Evolutionary conservation across 441 rosid species (phyloP), one percentile per base, ranked within the genome.

Genomic region (Bruguiera hainesii): DNA sequence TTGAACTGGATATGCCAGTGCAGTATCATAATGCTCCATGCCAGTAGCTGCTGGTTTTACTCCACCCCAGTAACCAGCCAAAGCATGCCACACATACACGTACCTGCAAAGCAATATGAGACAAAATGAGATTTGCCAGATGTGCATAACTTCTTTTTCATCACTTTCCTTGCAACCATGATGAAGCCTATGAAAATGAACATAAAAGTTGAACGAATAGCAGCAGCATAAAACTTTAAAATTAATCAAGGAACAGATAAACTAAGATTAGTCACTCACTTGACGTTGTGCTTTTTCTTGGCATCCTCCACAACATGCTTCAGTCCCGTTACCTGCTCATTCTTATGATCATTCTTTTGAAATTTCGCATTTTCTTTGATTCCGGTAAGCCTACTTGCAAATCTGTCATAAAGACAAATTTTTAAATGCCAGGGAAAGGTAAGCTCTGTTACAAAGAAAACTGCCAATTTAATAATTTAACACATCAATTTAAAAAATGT

Each of bases 51-150:
- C 89, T 5, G 95, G 96, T 73, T 93, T 89, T 50, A 93, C 97
- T 73, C 97, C 98, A 15, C 98, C 98, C 96, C 97, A 93, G 76
- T 93, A 93, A 50, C 97, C 95, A 65, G 93, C 93, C 72, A 93
- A 84, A 76, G 98, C 98, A 79, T 93, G 97, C 97, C 98, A 93
- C 4, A 80, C 95, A 70, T 89, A 93, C 18, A 93, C 93, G 72
- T 68, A 79, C 81, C 98, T 93, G 81, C 48, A 1, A 19, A 30
- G 39, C 26, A 39, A 21, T 20, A 28, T 26, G 46, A 53, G 62
- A 33, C 18, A 28, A 51, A 39, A 39, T 56, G 11, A 64, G 56
- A 37, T 8, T 20, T 21, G 19, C 13, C 15, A 23, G 20, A n/a
- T 4, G 25, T 5, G 49, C 9, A 29, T 60, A 18, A 30, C 33